Conservation (phyloP, 768 basidiomycete species). For the Boletus barrowsii region DNA sequence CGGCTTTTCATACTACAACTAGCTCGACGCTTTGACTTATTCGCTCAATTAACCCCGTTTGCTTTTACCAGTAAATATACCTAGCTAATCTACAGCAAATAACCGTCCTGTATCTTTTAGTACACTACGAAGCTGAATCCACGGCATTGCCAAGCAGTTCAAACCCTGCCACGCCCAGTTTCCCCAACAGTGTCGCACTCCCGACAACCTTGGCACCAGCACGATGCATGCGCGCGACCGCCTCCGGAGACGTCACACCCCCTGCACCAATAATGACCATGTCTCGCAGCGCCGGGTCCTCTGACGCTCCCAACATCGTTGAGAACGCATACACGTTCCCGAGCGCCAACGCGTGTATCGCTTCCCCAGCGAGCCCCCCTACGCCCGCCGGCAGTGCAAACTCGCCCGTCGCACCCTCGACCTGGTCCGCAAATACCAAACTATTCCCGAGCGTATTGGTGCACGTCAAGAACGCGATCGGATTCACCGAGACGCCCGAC, state of each 20-base stretch:
- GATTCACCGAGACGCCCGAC: conserved; percentile 31
- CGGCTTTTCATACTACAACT: conserved; percentile 21
- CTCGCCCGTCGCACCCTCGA: conserved; percentile 17
- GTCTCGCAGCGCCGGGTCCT: conserved; percentile 39
- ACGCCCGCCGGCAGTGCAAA: conserved; percentile 64
- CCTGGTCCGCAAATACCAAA: conserved; percentile 60
- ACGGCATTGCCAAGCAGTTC: conserved; percentile 33
- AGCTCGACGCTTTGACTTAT: conserved; percentile 25
- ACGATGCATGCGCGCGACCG: conserved; percentile 62
- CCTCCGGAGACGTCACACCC: conserved; percentile 64
- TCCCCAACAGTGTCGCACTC: conserved; percentile 54
- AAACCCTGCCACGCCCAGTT: conserved; percentile 52
- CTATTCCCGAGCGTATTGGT: conserved; percentile 79
- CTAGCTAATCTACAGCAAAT: conserved; percentile 13
- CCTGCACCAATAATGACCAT: conserved; percentile 79
- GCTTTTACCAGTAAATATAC: not conserved
- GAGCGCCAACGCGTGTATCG: conserved; percentile 70
- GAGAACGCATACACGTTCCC: conserved; percentile 73
- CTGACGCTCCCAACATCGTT: conserved; percentile 43
- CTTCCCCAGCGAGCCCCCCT: conserved; percentile 77
- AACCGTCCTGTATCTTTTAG: conserved; percentile 14
- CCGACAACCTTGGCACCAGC: conserved; percentile 76
- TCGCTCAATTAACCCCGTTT: conserved; percentile 20
- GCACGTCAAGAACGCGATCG: conserved; percentile 73
- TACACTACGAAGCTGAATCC: conserved; percentile 2